Conservation (phyloP, 1,139 yeast species). For the Zygoascus sp. region DNA sequence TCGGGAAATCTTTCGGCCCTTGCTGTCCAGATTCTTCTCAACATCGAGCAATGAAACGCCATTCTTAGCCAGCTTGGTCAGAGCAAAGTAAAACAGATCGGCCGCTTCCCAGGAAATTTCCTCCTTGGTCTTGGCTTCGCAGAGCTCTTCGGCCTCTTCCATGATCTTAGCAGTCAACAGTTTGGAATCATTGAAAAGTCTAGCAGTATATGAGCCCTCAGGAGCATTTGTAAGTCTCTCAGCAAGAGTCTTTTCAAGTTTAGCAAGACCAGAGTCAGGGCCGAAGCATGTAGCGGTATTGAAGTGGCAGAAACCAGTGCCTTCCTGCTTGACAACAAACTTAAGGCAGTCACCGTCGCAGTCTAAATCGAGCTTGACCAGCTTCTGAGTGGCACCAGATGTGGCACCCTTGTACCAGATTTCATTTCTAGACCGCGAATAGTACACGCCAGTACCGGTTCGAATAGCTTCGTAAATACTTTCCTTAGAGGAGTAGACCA, state of each 20-base stretch:
- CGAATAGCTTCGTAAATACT: conserved; percentile 79
- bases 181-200: conserved; percentile 73
- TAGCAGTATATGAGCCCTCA: conserved; percentile 84
- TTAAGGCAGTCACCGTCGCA: conserved; percentile 91
- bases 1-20: conserved; percentile 81
- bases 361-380: conserved; percentile 64
- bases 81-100: conserved; percentile 83
- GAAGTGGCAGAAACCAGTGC: conserved; percentile 90
- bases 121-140: conserved; percentile 64
- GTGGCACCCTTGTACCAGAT: conserved; percentile 96
- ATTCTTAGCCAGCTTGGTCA: conserved; percentile 77
- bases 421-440: conserved; percentile 72
- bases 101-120: conserved; percentile 98
- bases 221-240: conserved; percentile 58
- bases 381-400: conserved; percentile 86
- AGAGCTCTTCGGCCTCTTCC: conserved; percentile 95
- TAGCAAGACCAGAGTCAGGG: conserved; percentile 47
- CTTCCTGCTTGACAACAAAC: conserved; percentile 77
- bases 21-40: conserved; percentile 77
- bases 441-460: conserved; percentile 86
- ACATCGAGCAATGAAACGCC: conserved; percentile 79
- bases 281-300: conserved; percentile 80
- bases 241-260: conserved; percentile 61
- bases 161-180: conserved; percentile 79
- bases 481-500: conserved; percentile 82